phyloP scores from a whole-genome alignment of 1,284 basidiomycete species.

The Sporisorium exsertum region DNA sequence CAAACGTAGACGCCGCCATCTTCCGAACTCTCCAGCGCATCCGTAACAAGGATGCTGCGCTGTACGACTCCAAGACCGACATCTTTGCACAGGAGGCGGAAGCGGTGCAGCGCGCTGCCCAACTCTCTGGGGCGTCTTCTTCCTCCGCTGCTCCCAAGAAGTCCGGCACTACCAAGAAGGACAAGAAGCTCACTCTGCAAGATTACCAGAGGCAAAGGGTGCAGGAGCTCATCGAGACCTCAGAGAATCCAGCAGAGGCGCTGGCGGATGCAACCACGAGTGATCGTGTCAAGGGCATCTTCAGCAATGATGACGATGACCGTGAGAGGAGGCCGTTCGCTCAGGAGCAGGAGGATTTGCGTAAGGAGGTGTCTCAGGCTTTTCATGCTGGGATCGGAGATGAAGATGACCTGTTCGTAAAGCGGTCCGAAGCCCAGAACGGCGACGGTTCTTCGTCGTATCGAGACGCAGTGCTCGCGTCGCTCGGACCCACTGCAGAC shows the following conservation, averaged over 20 bases:
- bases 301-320: conserved; percentile 73
- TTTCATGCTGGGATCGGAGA: conserved; percentile 74
- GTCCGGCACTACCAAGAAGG: conserved; percentile 33
- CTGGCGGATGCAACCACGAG: conserved; percentile 63
- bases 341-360: conserved; percentile 81
- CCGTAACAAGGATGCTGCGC: conserved; percentile 82
- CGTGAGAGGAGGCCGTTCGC: conserved; percentile 77
- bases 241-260: conserved; percentile 62
- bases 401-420: conserved; percentile 74
- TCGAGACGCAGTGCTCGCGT: conserved; percentile 80
- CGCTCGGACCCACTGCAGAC: conserved; percentile 81
- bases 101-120: conserved; percentile 32
- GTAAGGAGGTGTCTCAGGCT: conserved; percentile 84
- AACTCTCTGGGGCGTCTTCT: conserved; percentile 12
- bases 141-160: conserved; percentile 10
- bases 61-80: conserved; percentile 76
- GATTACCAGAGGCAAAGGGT: conserved; percentile 66
- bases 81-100: conserved; percentile 61
- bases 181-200: conserved; percentile 64
- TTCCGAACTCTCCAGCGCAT: conserved; percentile 90
- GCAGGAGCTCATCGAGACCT: conserved; percentile 61
- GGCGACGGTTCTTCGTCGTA: conserved; percentile 85
- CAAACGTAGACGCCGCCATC: conserved; percentile 93
- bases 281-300: conserved; percentile 22
- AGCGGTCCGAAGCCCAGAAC: conserved; percentile 80